Conservation (phyloP, 495 filamentous ascomycete genomes). For the Penicillium verhagenii region DNA sequence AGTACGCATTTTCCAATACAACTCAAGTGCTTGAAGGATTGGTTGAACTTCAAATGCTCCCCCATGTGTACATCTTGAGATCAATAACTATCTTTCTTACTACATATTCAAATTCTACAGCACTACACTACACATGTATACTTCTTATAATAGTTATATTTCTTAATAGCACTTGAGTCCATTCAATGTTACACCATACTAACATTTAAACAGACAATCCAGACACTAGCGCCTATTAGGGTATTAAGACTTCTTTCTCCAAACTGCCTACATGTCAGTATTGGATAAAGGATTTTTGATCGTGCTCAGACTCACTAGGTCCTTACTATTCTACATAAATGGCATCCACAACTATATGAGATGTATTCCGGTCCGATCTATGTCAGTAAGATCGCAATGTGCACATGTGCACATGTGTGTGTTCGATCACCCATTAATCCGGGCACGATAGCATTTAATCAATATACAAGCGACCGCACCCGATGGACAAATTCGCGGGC, state of each 20-base stretch:
- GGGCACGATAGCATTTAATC: conserved; percentile 12
- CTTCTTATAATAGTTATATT: conserved; percentile 11
- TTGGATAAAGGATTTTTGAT: conserved; percentile 3
- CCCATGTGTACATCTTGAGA: too few relatives aligned
- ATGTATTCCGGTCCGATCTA: conserved; percentile 12
- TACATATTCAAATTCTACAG: too few relatives aligned
- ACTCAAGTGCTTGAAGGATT: too few relatives aligned
- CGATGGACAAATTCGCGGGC: conserved; percentile 13
- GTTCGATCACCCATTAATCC: conserved; percentile 1
- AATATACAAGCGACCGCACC: conserved; percentile 10
- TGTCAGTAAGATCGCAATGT: conserved; percentile 8
- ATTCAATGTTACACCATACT: not conserved
- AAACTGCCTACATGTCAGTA: not conserved
- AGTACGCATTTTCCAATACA: conserved; percentile 9
- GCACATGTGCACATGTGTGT: too few relatives aligned
- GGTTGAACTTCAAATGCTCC: too few relatives aligned
- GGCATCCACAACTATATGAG: conserved; percentile 9
- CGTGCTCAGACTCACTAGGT: not conserved
- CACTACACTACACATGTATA: conserved; percentile 7
- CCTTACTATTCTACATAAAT: conserved; percentile 9
- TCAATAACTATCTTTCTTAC: too few relatives aligned
- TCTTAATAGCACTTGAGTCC: too few relatives aligned
- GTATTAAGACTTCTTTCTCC: not conserved
- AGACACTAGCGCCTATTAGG: not conserved
- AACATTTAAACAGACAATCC: conserved; percentile 4